A percentile compares a stretch with the other conserved stretches of the same genome.
These are phyloP conservation scores for Centaurea solstitialis DNA, from an alignment of 129 eudicot genomes.

Conservation along the genomic window DNA sequence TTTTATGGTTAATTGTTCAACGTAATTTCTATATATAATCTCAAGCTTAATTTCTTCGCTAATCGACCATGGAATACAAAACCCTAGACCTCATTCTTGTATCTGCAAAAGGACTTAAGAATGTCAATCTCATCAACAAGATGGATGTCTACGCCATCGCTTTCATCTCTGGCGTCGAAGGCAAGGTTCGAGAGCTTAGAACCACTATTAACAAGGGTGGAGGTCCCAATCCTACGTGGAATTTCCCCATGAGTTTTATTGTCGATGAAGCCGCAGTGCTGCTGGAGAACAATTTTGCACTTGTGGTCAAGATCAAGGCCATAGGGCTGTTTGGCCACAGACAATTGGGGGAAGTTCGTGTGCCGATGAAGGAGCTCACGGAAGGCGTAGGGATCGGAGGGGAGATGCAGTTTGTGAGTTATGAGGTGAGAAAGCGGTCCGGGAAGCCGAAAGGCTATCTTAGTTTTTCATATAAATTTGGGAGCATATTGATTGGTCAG, in stretches of 20 bases:
- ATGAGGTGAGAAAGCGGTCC: conserved; percentile 48
- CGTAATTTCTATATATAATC: not conserved
- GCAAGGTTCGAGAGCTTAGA: conserved; percentile 23
- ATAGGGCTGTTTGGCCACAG: conserved; percentile 49
- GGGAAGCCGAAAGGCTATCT: conserved; percentile 48
- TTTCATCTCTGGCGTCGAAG: conserved; percentile 41
- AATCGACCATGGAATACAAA: conserved; percentile 14
- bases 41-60: not conserved
- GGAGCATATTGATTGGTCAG: conserved; percentile 4
- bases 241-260: conserved; percentile 49
- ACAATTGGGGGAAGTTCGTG: conserved; percentile 50
- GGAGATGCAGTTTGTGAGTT: conserved; percentile 30
- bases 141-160: conserved; percentile 56
- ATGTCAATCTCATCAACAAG: conserved; percentile 40
- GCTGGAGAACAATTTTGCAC: conserved; percentile 25
- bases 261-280: conserved; percentile 44
- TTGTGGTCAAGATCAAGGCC: conserved; percentile 40
- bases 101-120: conserved; percentile 58
- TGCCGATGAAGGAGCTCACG: conserved; percentile 46
- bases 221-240: conserved; percentile 54
- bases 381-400: not conserved
- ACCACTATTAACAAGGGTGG: conserved; percentile 49
- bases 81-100: conserved; percentile 42
- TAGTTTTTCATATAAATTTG: conserved; percentile 45
- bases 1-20: not conserved